Percentiles rank a stretch among this genome's conserved stretches.
Evolutionary conservation across 1,284 basidiomycete species (phyloP).

Genomic region (Heterobasidion annosum): DNA sequence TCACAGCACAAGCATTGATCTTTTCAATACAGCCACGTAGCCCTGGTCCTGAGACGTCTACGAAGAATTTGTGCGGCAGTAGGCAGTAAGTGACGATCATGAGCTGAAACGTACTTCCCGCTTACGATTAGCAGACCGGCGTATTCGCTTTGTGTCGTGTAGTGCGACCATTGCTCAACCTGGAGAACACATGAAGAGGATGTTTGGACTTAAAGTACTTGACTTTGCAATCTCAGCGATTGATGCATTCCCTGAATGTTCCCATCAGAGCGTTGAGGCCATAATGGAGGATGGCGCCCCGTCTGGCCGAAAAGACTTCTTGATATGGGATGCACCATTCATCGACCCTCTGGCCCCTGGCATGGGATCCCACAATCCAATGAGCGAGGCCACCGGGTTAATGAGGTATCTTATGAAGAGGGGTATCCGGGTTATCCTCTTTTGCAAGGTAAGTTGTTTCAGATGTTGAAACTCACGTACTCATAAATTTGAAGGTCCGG

Average conservation of each 20-base stretch:
- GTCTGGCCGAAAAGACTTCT: constrained; percentile 68
- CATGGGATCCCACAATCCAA: constrained; percentile 52
- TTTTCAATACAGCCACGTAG: constrained; percentile 55
- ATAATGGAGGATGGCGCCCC: constrained; percentile 82
- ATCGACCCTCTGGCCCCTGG: constrained; percentile 50
- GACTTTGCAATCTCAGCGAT: not conserved
- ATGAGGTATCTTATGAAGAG: constrained; percentile 80
- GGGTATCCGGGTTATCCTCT: constrained; percentile 78
- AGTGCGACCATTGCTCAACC: constrained; percentile 86
- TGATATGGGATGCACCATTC: constrained; percentile 72
- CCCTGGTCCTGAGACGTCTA: constrained; percentile 68
- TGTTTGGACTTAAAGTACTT: constrained; percentile 59
- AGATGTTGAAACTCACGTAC: not conserved
- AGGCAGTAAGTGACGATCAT: constrained; percentile 51
- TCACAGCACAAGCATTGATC: not conserved
- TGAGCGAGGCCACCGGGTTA: constrained; percentile 66
- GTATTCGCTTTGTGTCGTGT: constrained; percentile 73
- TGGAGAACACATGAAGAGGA: constrained; percentile 61
- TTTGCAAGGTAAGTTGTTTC: constrained; percentile 61
- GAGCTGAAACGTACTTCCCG: not conserved
- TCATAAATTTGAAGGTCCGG: constrained; percentile 41
- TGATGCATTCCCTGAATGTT: not conserved
- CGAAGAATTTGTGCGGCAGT: constrained; percentile 77
- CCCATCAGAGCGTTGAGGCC: constrained; percentile 46
- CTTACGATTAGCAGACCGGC: constrained; percentile 34